Evolutionary conservation across 2,329 filamentous ascomycete species (phyloP).

Genomic region (Clathrospora elynae): DNA sequence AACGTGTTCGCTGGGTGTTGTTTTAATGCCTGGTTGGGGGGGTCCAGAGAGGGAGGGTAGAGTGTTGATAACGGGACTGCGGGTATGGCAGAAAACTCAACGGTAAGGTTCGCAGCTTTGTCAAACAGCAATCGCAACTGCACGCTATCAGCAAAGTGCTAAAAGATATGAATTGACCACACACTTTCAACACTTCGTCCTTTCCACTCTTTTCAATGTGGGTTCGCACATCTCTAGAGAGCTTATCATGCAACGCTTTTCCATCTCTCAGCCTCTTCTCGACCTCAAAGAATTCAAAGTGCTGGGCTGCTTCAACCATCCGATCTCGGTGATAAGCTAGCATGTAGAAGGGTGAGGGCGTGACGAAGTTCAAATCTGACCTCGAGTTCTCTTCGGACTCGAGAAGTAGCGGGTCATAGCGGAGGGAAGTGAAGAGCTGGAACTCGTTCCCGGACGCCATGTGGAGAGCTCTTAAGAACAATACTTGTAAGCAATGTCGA

Average conservation of each 20-base stretch:
- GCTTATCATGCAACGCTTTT: constrained; percentile 38
- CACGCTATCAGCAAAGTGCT: not conserved
- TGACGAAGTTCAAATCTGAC: constrained; percentile 53
- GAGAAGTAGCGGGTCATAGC: constrained; percentile 47
- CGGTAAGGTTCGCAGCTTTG: constrained; percentile 41
- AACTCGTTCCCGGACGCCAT: constrained; percentile 38
- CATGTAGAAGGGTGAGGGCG: constrained; percentile 74
- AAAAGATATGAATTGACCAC: not conserved
- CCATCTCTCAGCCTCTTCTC: constrained; percentile 44
- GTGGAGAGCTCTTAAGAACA: too few relatives aligned
- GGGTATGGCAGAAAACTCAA: constrained; percentile 48
- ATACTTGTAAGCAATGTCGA: too few relatives aligned
- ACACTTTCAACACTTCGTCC: constrained; percentile 39
- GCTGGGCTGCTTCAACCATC: constrained; percentile 64
- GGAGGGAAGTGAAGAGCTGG: constrained; percentile 48
- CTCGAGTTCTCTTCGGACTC: constrained; percentile 53
- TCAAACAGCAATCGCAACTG: constrained; percentile 63
- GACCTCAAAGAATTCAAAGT: constrained; percentile 55
- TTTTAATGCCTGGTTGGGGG: constrained; percentile 44
- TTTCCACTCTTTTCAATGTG: constrained; percentile 26
- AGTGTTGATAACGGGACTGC: constrained; percentile 58
- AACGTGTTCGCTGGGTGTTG: constrained; percentile 34
- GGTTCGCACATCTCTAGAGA: constrained; percentile 41
- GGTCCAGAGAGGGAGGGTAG: constrained; percentile 62
- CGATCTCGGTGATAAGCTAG: constrained; percentile 78